A percentile compares a stretch with the other conserved stretches of the same genome.
Evolutionary conservation across 768 basidiomycete genomes (phyloP).

Genomic region (Filobasidium floriforme): DNA sequence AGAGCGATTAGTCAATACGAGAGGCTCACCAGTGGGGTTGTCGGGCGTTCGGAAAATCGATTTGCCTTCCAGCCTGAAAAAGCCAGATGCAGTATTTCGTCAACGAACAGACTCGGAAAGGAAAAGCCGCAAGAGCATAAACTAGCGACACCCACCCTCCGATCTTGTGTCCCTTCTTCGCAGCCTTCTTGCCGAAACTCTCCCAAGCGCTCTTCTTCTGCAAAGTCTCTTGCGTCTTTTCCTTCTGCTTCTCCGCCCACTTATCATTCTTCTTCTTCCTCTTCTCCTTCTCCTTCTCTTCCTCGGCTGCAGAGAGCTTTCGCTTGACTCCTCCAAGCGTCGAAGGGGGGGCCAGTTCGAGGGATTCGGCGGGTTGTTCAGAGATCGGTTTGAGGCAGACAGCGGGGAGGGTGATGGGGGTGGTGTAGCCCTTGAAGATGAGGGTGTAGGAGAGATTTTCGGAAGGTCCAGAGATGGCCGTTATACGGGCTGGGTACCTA

Average conservation of each 20-base stretch:
- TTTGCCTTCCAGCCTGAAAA: constrained; percentile 39
- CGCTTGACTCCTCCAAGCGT: constrained; percentile 28
- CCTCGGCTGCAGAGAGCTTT: constrained; percentile 31
- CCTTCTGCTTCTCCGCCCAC: constrained; percentile 43
- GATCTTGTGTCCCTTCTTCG: constrained; percentile 46
- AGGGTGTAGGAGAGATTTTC: constrained; percentile 43
- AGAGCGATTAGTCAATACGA: neutral
- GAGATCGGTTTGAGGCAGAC: constrained; percentile 33
- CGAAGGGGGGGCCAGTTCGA: constrained; percentile 29
- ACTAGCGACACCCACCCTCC: constrained; percentile 32
- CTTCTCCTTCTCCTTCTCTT: constrained; percentile 45
- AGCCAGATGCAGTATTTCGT: neutral
- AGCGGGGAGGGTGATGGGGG: constrained; percentile 42
- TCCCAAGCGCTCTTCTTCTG: constrained; percentile 46
- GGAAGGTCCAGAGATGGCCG: constrained; percentile 39
- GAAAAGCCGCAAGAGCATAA: neutral
- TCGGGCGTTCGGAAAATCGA: constrained; percentile 44
- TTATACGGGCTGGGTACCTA: constrained; percentile 44
- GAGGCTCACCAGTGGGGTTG: constrained; percentile 36
- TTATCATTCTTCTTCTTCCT: constrained; percentile 47
- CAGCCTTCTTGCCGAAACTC: constrained; percentile 46
- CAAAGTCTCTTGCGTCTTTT: constrained; percentile 42
- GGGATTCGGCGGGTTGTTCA: constrained; percentile 29
- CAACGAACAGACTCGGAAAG: neutral
- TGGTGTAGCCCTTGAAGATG: constrained; percentile 43